Evolutionary conservation across 2,329 filamentous ascomycete species (phyloP).

Genomic region (Phaeomoniella chlamydospora): DNA sequence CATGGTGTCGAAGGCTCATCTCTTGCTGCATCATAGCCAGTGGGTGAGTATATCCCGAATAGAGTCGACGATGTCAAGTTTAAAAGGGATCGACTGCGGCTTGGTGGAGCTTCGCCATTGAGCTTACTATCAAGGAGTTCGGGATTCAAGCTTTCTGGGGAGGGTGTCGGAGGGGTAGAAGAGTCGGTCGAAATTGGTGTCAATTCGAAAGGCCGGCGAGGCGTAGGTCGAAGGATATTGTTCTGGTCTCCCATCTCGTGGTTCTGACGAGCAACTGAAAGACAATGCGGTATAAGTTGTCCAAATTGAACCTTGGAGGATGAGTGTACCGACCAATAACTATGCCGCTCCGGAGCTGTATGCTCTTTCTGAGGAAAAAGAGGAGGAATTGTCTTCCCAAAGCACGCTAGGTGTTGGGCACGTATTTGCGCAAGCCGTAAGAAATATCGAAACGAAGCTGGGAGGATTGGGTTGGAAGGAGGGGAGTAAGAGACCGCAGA

Average conservation of each 20-base stretch:
- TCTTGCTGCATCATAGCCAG: constrained; percentile 37
- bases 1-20: constrained; percentile 57
- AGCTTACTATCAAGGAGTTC: constrained; percentile 18
- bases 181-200: constrained; percentile 30
- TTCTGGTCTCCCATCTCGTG: constrained; percentile 23
- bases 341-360: too few relatives aligned
- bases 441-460: too few relatives aligned
- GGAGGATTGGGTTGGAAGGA: too few relatives aligned
- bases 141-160: constrained; percentile 17
- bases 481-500: too few relatives aligned
- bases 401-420: too few relatives aligned
- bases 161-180: constrained; percentile 24
- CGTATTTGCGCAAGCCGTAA: too few relatives aligned
- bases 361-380: too few relatives aligned
- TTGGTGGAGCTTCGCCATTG: constrained; percentile 30
- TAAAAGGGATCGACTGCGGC: constrained; percentile 61
- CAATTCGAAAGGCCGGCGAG: constrained; percentile 56
- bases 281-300: too few relatives aligned
- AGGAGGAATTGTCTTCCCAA: too few relatives aligned
- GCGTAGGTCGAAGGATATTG: constrained; percentile 52
- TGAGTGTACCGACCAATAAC: too few relatives aligned
- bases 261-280: too few relatives aligned
- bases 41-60: constrained; percentile 75
- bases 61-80: constrained; percentile 85
- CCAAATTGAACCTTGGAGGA: too few relatives aligned